phyloP scores from a whole-genome alignment of 139 green algal genomes.

The Limnomonas spitsbergensis region DNA sequence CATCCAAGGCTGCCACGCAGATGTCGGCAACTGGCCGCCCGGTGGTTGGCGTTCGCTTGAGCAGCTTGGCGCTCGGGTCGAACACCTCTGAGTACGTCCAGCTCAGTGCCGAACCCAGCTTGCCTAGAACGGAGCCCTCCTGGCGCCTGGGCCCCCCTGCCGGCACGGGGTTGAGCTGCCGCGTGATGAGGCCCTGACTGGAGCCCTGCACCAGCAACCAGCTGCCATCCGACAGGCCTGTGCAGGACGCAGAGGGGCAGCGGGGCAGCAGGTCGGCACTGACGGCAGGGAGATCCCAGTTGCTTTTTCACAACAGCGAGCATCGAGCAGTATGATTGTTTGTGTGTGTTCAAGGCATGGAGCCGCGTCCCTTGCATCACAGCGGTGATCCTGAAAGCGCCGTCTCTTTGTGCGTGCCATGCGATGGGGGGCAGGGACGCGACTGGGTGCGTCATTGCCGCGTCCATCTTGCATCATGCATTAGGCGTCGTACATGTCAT shows the following conservation, averaged over 20 bases:
- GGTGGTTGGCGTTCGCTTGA: slow-evolving; percentile 13
- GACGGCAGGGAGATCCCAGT: too few relatives aligned
- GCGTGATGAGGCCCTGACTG: slow-evolving; percentile 2
- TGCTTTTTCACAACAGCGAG: too few relatives aligned
- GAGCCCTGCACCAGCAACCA: slow-evolving; percentile 24
- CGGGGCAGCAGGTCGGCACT: too few relatives aligned
- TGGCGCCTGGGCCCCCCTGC: slow-evolving; percentile 15
- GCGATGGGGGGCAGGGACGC: too few relatives aligned
- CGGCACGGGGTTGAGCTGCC: background rate
- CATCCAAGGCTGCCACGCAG: background rate
- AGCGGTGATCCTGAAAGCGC: too few relatives aligned
- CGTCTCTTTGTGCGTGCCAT: too few relatives aligned
- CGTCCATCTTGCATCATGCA: too few relatives aligned
- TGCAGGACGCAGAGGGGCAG: background rate
- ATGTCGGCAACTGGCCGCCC: slow-evolving; percentile 17
- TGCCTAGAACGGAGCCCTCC: slow-evolving; percentile 26
- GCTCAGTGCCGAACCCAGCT: slow-evolving; percentile 15
- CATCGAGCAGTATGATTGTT: too few relatives aligned
- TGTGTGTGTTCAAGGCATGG: too few relatives aligned
- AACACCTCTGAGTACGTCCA: slow-evolving; percentile 31
- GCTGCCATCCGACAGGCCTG: slow-evolving; percentile 23
- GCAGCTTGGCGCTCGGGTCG: slow-evolving; percentile 26
- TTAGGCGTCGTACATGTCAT: too few relatives aligned
- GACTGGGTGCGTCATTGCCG: too few relatives aligned
- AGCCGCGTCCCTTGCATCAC: too few relatives aligned